phyloP scores from a whole-genome alignment of 208 protist species.

The Wallacemonas sp. region DNA sequence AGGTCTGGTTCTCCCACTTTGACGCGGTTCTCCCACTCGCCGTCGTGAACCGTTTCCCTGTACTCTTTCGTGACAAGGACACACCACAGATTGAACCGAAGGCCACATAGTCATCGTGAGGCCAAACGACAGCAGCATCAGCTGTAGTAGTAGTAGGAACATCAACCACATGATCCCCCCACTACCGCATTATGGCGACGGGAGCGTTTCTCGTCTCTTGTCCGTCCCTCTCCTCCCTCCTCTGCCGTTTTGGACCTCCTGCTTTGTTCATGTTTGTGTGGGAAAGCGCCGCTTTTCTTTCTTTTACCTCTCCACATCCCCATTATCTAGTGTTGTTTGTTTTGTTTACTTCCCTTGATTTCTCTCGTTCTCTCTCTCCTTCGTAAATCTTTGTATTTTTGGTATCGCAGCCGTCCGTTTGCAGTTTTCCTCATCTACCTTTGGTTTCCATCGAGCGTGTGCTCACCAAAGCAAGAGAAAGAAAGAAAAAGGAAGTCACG shows the following conservation, averaged over 20 bases:
- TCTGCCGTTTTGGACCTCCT: no score
- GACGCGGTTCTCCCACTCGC: constrained; percentile 39
- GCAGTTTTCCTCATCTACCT: neutral
- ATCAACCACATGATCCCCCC: neutral
- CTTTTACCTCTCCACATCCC: neutral
- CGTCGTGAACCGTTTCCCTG: constrained; percentile 34
- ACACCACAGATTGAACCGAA: neutral
- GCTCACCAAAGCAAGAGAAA: neutral
- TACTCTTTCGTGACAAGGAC: constrained; percentile 31
- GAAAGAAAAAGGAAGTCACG: neutral
- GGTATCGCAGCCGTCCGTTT: no score
- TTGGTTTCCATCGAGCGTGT: constrained; percentile 6
- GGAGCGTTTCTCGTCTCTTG: neutral
- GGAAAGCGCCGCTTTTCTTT: neutral
- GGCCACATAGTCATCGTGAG: no score
- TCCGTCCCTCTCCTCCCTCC: neutral
- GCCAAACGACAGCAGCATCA: no score
- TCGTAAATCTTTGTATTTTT: neutral
- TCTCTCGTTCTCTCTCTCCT: neutral
- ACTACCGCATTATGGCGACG: no score
- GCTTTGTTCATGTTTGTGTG: no score
- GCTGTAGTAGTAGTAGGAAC: no score
- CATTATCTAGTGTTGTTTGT: constrained; percentile 1
- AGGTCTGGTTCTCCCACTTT: constrained; percentile 42
- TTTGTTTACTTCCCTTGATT: neutral